Evolutionary conservation across 495 filamentous ascomycete genomes (phyloP), one percentile per base, ranked within the genome.

Genomic region (Patellaria atrata): DNA sequence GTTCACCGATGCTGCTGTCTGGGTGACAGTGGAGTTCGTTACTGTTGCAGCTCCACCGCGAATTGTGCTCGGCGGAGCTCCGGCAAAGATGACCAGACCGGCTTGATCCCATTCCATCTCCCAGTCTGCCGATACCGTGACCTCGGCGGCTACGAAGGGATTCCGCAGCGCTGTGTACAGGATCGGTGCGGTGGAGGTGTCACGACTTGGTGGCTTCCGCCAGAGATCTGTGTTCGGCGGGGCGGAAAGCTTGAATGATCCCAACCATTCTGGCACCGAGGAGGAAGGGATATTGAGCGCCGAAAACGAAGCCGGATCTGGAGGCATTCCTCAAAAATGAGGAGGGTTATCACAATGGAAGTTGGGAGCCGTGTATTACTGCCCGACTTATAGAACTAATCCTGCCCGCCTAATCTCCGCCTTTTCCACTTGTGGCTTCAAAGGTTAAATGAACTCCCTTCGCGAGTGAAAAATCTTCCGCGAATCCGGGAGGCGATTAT

Each of bases 101-200:
- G 59, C 61, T 54, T 86, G 68, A 38, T 73, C 68, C 64, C 65
- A 71, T 60, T 71, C 67, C 48, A 68, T 60, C 44, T 69, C 66
- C 66, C 65, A 70, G 49, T 71, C 64, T 8, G 67, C 68, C 35
- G 55, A 64, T 27, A 71, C 65, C 33, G 68, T 73, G n/a, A 73
- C 68, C 41, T 71, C 67, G 23, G 68, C 68, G 9, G 68, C 56
- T 22, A 68, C 57, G 46, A 73, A 71, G 12, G 66, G 61, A 27
- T 54, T 59, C 12, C 60, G 64, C 25, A 71, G 55, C 14, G 63
- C 62, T 10, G 67, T 70, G 56, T 69, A 71, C 22, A 71, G 63
- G 37, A 70, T 68, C 6, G 68, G 68, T 8, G 68, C 68, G 17
- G 68, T 71, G 6, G 65, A 64, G 6, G 62, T 70, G 45, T 71